A percentile compares a stretch with the other conserved stretches of the same genome.
Conservation (phyloP, 2,329 filamentous ascomycete species). For the Celoporthe dispersa region DNA sequence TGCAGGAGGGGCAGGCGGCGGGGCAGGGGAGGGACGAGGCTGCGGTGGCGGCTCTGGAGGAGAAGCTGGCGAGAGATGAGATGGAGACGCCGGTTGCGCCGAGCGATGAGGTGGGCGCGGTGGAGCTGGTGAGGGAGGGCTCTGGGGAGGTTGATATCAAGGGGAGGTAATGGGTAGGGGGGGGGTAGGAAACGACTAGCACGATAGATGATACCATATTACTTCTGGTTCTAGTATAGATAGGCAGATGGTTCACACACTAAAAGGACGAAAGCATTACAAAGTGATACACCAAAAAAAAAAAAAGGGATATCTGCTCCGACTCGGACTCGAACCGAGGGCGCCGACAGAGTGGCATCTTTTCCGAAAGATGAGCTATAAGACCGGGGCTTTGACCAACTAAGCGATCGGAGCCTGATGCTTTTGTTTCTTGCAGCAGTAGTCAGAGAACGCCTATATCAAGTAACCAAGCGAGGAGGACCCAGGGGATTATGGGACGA, state of each 20-base stretch:
- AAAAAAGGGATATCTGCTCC: background rate
- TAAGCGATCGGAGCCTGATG: background rate
- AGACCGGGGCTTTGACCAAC: slow-evolving; percentile 14
- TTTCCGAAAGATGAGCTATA: background rate
- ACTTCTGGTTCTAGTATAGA: background rate
- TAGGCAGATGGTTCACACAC: background rate
- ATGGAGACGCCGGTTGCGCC: slow-evolving; percentile 55
- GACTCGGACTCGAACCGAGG: slow-evolving; percentile 10
- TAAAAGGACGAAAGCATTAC: background rate
- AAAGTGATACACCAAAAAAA: background rate
- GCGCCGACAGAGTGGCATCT: slow-evolving; percentile 5
- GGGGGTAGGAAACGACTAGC: background rate
- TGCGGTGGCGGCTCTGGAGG: slow-evolving; percentile 36
- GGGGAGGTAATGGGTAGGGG: slow-evolving; percentile 2
- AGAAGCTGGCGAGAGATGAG: slow-evolving; percentile 50
- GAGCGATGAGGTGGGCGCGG: slow-evolving; percentile 49
- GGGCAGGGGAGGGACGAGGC: slow-evolving; percentile 42
- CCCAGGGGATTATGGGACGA: background rate
- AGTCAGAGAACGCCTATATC: background rate
- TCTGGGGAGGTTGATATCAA: slow-evolving; percentile 53
- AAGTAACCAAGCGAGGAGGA: background rate
- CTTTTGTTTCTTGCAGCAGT: background rate
- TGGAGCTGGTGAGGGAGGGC: slow-evolving; percentile 58
- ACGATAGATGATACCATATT: background rate
- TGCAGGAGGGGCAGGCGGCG: slow-evolving; percentile 46